Evolutionary conservation across 73 alveolate species (phyloP), one percentile per base, ranked within the genome.

Genomic region (Tetrahymena borealis): DNA sequence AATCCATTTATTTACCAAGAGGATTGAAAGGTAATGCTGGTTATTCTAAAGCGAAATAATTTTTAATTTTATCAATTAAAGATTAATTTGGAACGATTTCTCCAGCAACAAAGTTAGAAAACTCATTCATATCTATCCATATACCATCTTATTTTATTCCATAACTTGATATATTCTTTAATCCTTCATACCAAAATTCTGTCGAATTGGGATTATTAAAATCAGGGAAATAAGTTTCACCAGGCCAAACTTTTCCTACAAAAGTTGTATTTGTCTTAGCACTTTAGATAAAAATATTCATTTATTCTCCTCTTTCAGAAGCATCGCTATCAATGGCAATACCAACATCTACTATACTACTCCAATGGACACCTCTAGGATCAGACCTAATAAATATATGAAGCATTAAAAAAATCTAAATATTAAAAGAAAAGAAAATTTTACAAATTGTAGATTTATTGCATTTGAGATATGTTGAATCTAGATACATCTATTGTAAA

Each of bases 101-200:
- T 77, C 99, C 98, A 78, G 90, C 90, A 7, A 92, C 35, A 90
- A 96, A 96, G 79, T 94, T 96, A 24, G 98, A 95, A 15, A 97
- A 97, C 91, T 98, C 99, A 92, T 98, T 98, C 99, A 98, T 98
- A 90, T 98, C 99, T 35, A 98, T 90, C 99, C 99, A 98, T 78
- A 98, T 94, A 11, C 99, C 99, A 92, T 92, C 91, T 32, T 93
- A 91, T 79, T 43, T 31, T 31, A 77, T 33, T 41, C 78, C 78
- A 32, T 39, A 42, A 11, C 90, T 85, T 3, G 33, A 93, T 42
- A 43, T 42, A 78, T 91, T 41, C 35, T 39, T 39, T 60, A 60
- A 60, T 39, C 96, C 90, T 85, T 85, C 77, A 93, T 40, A 20
- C 99, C 99, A 98, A 92, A 96, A 96, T 78, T 93, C 95, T 33